A percentile compares a stretch with the other conserved stretches of the same genome.
Evolutionary conservation across 805 yeast species (phyloP).

Genomic region (Pichia kluyveri): DNA sequence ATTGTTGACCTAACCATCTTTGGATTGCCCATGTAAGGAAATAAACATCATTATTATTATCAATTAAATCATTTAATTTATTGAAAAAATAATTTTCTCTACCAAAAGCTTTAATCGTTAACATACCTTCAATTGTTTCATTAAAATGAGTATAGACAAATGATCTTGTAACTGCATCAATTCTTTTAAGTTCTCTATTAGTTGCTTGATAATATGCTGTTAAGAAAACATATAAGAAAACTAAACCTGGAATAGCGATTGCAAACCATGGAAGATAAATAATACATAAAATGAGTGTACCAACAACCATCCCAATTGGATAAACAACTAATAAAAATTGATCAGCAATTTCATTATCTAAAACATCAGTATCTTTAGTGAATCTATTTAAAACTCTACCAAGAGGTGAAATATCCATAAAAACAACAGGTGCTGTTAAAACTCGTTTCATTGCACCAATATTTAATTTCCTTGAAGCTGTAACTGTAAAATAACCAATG

Average conservation of each 20-base stretch:
- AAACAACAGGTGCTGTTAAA: constrained; percentile 73
- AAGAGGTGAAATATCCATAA: constrained; percentile 81
- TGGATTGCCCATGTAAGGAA: constrained; percentile 47
- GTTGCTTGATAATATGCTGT: constrained; percentile 60
- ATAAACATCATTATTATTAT: constrained; percentile 61
- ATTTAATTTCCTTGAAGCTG: constrained; percentile 52
- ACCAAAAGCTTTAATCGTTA: constrained; percentile 56
- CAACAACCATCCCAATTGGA: constrained; percentile 45
- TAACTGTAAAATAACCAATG: constrained; percentile 40
- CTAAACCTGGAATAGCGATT: constrained; percentile 50
- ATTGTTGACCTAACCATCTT: constrained; percentile 53
- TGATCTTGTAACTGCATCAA: constrained; percentile 67
- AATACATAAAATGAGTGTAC: constrained; percentile 57
- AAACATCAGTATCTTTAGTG: constrained; percentile 78
- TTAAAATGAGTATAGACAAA: constrained; percentile 61
- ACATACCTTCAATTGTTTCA: constrained; percentile 59
- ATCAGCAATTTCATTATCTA: constrained; percentile 73
- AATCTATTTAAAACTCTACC: constrained; percentile 81
- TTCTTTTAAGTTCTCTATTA: constrained; percentile 64
- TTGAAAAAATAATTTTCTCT: constrained; percentile 32
- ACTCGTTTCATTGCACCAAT: constrained; percentile 39
- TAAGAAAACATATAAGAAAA: constrained; percentile 34
- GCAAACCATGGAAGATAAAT: constrained; percentile 73
- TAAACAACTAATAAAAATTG: constrained; percentile 53
- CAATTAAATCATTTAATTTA: constrained; percentile 37